Evolutionary conservation across 176 grass and related monocot species (phyloP).

Genomic region (Guadua angustifolia): DNA sequence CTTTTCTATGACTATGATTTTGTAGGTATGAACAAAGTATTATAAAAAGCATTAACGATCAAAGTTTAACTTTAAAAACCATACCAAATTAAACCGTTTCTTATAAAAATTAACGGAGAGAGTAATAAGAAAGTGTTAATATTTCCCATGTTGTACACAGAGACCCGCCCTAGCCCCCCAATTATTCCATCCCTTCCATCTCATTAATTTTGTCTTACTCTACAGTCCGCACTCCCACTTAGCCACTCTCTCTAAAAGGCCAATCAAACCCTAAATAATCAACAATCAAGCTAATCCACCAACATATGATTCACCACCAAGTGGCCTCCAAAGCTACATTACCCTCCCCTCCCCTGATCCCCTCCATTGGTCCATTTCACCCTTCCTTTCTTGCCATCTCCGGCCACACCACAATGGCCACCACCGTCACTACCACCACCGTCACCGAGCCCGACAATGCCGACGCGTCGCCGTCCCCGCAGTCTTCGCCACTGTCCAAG

Average conservation of each 20-base stretch:
- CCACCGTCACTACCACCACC: conserved; percentile 35
- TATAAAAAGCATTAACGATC: too few relatives aligned
- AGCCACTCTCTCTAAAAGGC: not conserved
- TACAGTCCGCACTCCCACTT: not conserved
- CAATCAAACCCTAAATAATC: conserved; percentile 37
- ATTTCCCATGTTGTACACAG: too few relatives aligned
- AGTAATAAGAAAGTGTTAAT: too few relatives aligned
- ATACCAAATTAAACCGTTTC: too few relatives aligned
- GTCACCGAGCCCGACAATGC: conserved; percentile 47
- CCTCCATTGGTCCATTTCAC: not conserved
- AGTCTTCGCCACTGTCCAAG: conserved; percentile 17
- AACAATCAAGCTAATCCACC: conserved; percentile 11
- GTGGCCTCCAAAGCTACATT: conserved; percentile 33
- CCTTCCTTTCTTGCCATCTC: conserved; percentile 25
- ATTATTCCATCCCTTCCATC: not conserved
- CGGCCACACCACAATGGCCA: conserved; percentile 46
- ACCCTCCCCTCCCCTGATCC: conserved; percentile 33
- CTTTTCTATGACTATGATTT: too few relatives aligned
- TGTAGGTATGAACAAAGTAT: too few relatives aligned
- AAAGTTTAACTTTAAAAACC: too few relatives aligned
- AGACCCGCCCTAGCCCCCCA: not conserved
- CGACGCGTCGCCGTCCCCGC: not conserved
- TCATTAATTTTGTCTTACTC: conserved; percentile 9
- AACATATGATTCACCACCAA: conserved; percentile 25
- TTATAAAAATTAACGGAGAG: too few relatives aligned